Base-by-base conservation (phyloP, 2,329 filamentous ascomycete species). In the Fusarium xylarioides region DNA sequence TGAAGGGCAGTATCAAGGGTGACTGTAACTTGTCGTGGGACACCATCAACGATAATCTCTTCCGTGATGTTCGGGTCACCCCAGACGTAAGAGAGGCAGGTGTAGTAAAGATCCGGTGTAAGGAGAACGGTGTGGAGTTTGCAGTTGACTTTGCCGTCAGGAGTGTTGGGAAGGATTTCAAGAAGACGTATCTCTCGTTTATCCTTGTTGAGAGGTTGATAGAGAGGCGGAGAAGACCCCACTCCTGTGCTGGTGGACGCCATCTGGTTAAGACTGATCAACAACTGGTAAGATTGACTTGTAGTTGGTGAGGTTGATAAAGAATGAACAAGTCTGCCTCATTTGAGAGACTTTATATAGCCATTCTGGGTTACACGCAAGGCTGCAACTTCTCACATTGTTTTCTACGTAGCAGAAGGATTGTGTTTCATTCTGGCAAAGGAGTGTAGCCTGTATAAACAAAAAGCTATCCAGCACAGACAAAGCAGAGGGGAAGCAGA, bases 321-420 rank as follows among this genome's bases (percentile, higher is more conserved):
- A 1, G 0, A 0, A n/a, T 16, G 37, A 21, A 0, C 3, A 30
- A 32, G 9, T 37, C 50, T 37, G 10, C 23, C 10, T 28, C 5
- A 0, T 18, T 12, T 26, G 10, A 32, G 23, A 16, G 14, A 4
- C 18, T 37, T 28, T 37, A 53, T 28, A 53, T 53, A 53, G 23
- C 0, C 12, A 16, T 26, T 26, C 0, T 7, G 1, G 1, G 34
- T 53, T 28, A 37, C 14, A 37, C 34, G 0, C 14, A 21, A 53
- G 50, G 50, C 18, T 53, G 14, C 14, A 21, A 37, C n/a, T 37
- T 11, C 2, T 35, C 18, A 11, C 4, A 2, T 21, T 52, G 12
- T 16, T 7, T 37, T 37, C 34, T 37, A 5, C n/a, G 11, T 37
- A 3, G 11, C 49, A 28, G 0, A 26, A 35, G 7, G 10, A 4